Percentiles rank a stretch among this genome's conserved stretches.
phyloP scores from a whole-genome alignment of 805 yeast species.

The Komagataella kurtzmanii region DNA sequence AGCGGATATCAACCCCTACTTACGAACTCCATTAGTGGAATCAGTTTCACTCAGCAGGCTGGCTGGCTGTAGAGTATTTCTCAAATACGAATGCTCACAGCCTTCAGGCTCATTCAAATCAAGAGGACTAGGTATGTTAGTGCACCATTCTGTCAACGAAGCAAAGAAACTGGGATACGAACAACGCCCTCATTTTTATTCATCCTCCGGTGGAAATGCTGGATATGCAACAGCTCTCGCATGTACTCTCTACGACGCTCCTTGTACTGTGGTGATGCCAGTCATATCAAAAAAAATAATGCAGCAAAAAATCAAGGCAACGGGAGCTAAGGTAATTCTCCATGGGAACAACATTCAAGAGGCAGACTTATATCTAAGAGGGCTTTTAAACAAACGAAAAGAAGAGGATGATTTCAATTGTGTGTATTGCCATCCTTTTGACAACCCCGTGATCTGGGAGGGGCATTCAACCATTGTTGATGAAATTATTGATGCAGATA shows the following conservation, averaged over 20 bases:
- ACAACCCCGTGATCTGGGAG: conserved; percentile 36
- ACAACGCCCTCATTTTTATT: conserved; percentile 23
- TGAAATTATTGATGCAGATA: conserved; percentile 21
- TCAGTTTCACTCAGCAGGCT: conserved; percentile 3
- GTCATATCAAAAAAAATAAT: conserved; percentile 29
- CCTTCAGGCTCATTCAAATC: conserved; percentile 47
- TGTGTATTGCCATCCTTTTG: conserved; percentile 43
- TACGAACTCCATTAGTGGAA: conserved; percentile 5
- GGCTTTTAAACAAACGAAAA: conserved; percentile 12
- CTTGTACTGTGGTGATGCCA: conserved; percentile 57
- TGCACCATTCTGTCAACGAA: conserved; percentile 18
- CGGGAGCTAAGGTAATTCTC: conserved; percentile 38
- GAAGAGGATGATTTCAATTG: conserved; percentile 14
- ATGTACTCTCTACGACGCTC: conserved; percentile 19
- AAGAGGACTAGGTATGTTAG: conserved; percentile 38
- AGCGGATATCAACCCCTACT: conserved; percentile 1
- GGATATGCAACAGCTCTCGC: conserved; percentile 42
- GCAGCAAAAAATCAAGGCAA: conserved; percentile 25
- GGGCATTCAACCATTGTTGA: conserved; percentile 37
- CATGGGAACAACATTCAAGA: conserved; percentile 34
- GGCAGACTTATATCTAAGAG: conserved; percentile 31
- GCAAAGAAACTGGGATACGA: conserved; percentile 14
- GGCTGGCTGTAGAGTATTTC: conserved; percentile 1
- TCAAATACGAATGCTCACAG: conserved; percentile 37
- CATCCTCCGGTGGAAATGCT: conserved; percentile 46